Percentiles rank a stretch among this genome's conserved stretches.
Conservation (phyloP, 345 rosid species). For the Citrus australasica region DNA sequence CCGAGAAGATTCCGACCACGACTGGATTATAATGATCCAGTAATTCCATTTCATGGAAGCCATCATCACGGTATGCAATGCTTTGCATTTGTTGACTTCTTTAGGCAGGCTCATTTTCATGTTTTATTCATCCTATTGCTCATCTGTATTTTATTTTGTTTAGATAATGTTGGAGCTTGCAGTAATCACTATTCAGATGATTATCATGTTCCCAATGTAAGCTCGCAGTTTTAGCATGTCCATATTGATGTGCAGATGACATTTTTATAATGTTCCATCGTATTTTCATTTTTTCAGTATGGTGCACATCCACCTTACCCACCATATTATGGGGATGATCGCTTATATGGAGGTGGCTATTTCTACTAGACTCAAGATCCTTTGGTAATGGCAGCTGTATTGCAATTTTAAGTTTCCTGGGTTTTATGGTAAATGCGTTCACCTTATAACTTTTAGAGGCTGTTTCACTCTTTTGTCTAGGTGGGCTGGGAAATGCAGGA, state of each 20-base stretch:
- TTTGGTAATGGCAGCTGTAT: conserved; percentile 27
- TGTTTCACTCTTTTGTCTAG: conserved; percentile 26
- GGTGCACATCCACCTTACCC: conserved; percentile 39
- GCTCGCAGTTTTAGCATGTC: conserved; percentile 20
- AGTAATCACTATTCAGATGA: conserved; percentile 38
- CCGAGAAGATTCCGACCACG: conserved; percentile 42
- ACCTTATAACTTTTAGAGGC: conserved; percentile 5
- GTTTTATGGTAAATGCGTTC: not conserved
- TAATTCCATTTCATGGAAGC: conserved; percentile 31
- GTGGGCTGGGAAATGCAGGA: conserved; percentile 37
- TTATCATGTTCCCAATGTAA: conserved; percentile 48
- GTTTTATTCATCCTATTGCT: conserved; percentile 1
- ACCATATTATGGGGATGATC: conserved; percentile 37
- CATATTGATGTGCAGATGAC: not conserved
- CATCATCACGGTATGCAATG: conserved; percentile 38
- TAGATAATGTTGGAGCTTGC: conserved; percentile 39
- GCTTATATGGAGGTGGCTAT: conserved; percentile 43
- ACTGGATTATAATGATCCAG: conserved; percentile 39
- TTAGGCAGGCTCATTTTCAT: not conserved
- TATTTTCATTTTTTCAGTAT: conserved; percentile 35
- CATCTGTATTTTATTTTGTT: conserved; percentile 21
- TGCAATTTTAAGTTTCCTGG: not conserved
- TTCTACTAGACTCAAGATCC: conserved; percentile 26
- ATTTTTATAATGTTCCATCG: not conserved
- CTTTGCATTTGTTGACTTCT: not conserved